A percentile compares a stretch with the other conserved stretches of the same genome.
phyloP scores from a whole-genome alignment of 176 grass and related monocot species.

The Poa pratensis region DNA sequence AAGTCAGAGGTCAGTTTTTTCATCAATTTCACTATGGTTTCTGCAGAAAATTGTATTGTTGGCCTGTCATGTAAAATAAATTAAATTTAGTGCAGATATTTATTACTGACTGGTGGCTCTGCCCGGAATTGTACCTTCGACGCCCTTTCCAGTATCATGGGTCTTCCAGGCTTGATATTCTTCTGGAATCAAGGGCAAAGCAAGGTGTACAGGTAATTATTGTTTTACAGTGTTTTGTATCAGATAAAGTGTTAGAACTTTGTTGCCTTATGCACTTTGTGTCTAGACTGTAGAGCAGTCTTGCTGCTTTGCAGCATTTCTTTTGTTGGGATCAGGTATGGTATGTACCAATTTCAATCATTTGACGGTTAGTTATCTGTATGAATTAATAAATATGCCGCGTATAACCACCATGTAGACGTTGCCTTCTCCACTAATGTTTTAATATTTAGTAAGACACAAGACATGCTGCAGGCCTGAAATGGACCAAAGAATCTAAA shows the following conservation, averaged over 20 bases:
- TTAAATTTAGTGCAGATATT: constrained; percentile 77
- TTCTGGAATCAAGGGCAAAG: constrained; percentile 91
- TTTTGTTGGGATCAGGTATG: too few relatives aligned
- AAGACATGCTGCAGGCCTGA: too few relatives aligned
- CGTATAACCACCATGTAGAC: too few relatives aligned
- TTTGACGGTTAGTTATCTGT: too few relatives aligned
- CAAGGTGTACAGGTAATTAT: constrained; percentile 87
- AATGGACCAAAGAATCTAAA: too few relatives aligned
- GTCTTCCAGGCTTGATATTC: constrained; percentile 78
- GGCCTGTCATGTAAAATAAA: constrained; percentile 30
- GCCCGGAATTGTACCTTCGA: constrained; percentile 91
- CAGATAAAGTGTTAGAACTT: constrained; percentile 17
- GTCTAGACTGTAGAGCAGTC: neutral
- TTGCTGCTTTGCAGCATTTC: too few relatives aligned
- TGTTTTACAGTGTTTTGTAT: constrained; percentile 6
- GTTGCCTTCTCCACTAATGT: too few relatives aligned
- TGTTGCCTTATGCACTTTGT: neutral
- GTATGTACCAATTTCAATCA: too few relatives aligned
- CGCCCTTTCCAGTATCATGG: constrained; percentile 77
- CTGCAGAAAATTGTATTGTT: constrained; percentile 21
- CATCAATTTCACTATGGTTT: constrained; percentile 54
- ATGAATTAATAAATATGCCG: too few relatives aligned
- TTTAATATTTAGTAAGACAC: too few relatives aligned
- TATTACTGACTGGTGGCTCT: constrained; percentile 97
- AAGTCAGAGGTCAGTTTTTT: constrained; percentile 77